These are phyloP conservation scores for Teratosphaeria viscida DNA, from an alignment of 2,329 filamentous ascomycete species.

Conservation along the genomic window DNA sequence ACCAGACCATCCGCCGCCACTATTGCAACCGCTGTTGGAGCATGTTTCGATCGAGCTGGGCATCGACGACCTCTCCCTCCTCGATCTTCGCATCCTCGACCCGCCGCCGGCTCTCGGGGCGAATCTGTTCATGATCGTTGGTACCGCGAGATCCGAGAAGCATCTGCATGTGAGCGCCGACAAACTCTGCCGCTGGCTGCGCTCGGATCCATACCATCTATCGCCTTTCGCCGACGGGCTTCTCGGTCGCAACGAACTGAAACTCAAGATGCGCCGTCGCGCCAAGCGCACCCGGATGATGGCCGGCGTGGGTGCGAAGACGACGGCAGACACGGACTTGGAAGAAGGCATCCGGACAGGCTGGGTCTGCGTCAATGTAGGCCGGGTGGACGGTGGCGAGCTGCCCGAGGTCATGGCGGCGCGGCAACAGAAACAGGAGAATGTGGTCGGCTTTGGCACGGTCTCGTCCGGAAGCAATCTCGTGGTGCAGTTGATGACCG, in stretches of 20 bases:
- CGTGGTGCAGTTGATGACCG: conserved; percentile 62
- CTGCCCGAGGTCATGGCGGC: conserved; percentile 38
- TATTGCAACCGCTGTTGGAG: conserved; percentile 63
- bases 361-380: conserved; percentile 92
- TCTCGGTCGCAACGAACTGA: conserved; percentile 81
- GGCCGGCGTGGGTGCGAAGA: conserved; percentile 54
- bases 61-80: conserved; percentile 65
- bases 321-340: conserved; percentile 46
- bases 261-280: conserved; percentile 71
- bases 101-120: conserved; percentile 79
- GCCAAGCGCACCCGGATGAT: conserved; percentile 72
- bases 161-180: conserved; percentile 88
- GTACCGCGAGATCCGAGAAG: conserved; percentile 81
- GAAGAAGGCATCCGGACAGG: conserved; percentile 87
- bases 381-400: conserved; percentile 59
- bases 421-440: conserved; percentile 32
- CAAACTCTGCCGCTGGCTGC: conserved; percentile 76
- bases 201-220: conserved; percentile 56
- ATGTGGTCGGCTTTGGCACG: conserved; percentile 68
- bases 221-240: conserved; percentile 75
- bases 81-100: conserved; percentile 76
- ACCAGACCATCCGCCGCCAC: conserved; percentile 58
- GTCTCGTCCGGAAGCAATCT: conserved; percentile 47
- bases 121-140: conserved; percentile 85
- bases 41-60: conserved; percentile 78